Evolutionary conservation across 768 basidiomycete species (phyloP).

Genomic region (Calocybe gangraenosa): DNA sequence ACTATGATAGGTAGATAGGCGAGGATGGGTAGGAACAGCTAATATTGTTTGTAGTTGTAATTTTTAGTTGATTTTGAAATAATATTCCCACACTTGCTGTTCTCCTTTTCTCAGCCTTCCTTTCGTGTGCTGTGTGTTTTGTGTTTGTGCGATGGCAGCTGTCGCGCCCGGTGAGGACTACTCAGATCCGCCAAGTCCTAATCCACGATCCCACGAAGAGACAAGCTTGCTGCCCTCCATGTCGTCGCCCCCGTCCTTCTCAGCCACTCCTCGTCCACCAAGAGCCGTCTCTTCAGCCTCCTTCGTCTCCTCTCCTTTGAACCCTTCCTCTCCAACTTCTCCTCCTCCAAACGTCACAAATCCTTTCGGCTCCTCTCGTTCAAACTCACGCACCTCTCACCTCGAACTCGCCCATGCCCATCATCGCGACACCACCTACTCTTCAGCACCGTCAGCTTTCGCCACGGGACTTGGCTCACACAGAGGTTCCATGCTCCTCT

Average conservation of each 20-base stretch:
- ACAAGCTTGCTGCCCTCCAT: neutral
- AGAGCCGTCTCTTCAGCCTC: neutral
- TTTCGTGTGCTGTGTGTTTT: too few relatives aligned
- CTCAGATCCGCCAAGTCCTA: conserved; percentile 3
- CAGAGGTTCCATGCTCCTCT: conserved; percentile 24
- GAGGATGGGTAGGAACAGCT: too few relatives aligned
- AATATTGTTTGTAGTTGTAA: too few relatives aligned
- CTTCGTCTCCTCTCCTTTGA: conserved; percentile 16
- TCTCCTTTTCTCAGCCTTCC: too few relatives aligned
- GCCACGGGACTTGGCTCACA: conserved; percentile 4
- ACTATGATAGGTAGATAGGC: too few relatives aligned
- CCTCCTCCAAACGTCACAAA: conserved; percentile 10
- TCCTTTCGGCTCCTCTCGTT: conserved; percentile 13
- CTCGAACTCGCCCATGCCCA: conserved; percentile 9
- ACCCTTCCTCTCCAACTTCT: conserved; percentile 6
- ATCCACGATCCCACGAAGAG: neutral
- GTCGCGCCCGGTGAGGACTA: neutral
- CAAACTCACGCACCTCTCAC: conserved; percentile 12
- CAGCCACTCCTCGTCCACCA: neutral
- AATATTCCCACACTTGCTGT: too few relatives aligned
- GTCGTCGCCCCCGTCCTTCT: neutral
- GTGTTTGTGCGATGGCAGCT: conserved; percentile 5
- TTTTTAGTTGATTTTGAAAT: too few relatives aligned
- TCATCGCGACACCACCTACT: conserved; percentile 8
- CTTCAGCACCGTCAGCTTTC: neutral